Conservation (phyloP, 1,139 yeast species). For the Hemisphaericaspora xylofermentans region DNA sequence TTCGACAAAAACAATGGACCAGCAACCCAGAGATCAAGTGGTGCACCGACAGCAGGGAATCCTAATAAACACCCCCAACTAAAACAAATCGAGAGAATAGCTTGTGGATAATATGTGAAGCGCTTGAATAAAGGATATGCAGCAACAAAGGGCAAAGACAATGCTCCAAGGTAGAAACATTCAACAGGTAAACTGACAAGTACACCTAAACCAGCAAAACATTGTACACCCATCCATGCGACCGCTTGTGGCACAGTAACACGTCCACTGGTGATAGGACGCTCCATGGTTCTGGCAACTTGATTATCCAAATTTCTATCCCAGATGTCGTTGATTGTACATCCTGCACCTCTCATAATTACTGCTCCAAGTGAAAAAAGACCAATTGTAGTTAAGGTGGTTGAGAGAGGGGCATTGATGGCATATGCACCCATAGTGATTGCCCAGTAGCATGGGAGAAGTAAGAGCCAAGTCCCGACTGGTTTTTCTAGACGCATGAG, state of each 20-base stretch:
- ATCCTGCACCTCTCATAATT: constrained; percentile 97
- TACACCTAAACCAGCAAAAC: constrained; percentile 74
- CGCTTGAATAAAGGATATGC: constrained; percentile 92
- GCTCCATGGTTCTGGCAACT: constrained; percentile 81
- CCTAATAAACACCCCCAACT: constrained; percentile 96
- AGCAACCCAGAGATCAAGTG: constrained; percentile 73
- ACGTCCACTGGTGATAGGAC: constrained; percentile 90
- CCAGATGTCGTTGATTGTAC: constrained; percentile 87
- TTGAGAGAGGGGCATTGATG: constrained; percentile 62
- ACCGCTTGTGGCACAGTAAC: constrained; percentile 72
- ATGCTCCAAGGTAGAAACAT: constrained; percentile 81
- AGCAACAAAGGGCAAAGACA: constrained; percentile 75
- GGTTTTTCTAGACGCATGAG: constrained; percentile 91
- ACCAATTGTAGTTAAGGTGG: constrained; percentile 56
- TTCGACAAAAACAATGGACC: constrained; percentile 74
- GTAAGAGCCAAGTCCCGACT: constrained; percentile 82
- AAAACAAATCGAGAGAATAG: constrained; percentile 75
- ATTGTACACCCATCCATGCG: constrained; percentile 71
- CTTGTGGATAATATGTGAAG: constrained; percentile 93
- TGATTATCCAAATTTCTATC: constrained; percentile 81
- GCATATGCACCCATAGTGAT: constrained; percentile 83
- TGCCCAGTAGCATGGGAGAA: constrained; percentile 80
- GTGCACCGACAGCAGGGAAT: constrained; percentile 89
- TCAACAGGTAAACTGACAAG: constrained; percentile 72
- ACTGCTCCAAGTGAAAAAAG: constrained; percentile 82